Percentiles rank a stretch among this genome's conserved stretches.
phyloP scores from a whole-genome alignment of 2,329 filamentous ascomycete genomes.

The Tolypocladium endophyticum region DNA sequence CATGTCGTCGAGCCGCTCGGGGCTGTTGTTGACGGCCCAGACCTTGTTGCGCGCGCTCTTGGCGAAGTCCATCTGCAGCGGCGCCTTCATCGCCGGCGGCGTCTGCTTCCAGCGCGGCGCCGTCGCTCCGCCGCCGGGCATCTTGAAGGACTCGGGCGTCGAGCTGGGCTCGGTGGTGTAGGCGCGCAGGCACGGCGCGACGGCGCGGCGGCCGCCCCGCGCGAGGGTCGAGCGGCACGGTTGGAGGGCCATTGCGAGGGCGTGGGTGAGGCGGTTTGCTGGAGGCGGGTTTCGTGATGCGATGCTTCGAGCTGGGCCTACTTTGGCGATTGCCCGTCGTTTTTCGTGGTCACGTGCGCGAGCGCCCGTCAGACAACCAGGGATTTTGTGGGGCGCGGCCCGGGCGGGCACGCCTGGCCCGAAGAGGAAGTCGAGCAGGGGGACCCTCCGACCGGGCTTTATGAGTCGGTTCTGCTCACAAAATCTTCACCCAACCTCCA shows the following conservation, averaged over 20 bases:
- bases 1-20: constrained; percentile 61
- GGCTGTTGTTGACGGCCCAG: constrained; percentile 68
- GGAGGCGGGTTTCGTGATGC: background rate
- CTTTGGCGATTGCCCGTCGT: background rate
- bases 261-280: constrained; percentile 2
- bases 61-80: constrained; percentile 50
- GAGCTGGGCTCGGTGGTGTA: constrained; percentile 15
- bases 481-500: background rate
- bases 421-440: background rate
- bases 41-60: constrained; percentile 40
- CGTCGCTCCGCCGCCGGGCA: constrained; percentile 3
- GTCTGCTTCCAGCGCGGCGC: constrained; percentile 61
- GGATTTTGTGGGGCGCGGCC: background rate
- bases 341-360: background rate
- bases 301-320: background rate
- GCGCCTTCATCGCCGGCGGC: constrained; percentile 58
- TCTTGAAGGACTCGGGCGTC: constrained; percentile 15
- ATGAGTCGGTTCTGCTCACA: background rate
- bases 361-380: background rate
- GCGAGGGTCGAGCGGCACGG: constrained; percentile 18
- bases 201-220: constrained; percentile 13
- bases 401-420: background rate
- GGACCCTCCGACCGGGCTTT: background rate
- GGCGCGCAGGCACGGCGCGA: constrained; percentile 15
- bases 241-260: constrained; percentile 20